Conservation (phyloP, 2,329 filamentous ascomycete species). For the Acephala macrosclerotiorum region DNA sequence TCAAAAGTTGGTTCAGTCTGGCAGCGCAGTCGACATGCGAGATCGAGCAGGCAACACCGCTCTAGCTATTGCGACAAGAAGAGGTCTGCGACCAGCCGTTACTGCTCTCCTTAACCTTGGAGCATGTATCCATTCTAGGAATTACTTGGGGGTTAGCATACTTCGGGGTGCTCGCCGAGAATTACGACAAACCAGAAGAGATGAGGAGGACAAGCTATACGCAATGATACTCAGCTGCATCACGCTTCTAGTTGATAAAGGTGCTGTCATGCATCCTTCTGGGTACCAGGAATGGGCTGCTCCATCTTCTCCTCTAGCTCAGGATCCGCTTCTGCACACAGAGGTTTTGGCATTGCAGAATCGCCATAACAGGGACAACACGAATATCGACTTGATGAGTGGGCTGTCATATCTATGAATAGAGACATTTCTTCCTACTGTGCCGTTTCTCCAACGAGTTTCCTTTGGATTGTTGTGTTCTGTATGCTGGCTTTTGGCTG, state of each 20-base stretch:
- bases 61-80: not conserved
- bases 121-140: not conserved
- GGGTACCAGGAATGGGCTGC: not conserved
- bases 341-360: not conserved
- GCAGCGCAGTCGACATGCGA: not conserved
- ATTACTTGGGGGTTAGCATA: not conserved
- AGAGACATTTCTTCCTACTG: not conserved
- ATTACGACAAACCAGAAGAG: not conserved
- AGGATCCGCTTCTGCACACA: not conserved
- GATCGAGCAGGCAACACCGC: constrained; percentile 11
- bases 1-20: not conserved
- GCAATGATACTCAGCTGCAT: not conserved
- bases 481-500: no score
- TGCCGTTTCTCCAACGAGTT: no score
- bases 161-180: not conserved
- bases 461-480: no score
- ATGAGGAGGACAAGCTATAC: not conserved
- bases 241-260: not conserved
- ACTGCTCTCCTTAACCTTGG: not conserved
- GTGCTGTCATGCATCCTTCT: not conserved
- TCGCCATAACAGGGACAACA: not conserved
- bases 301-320: not conserved
- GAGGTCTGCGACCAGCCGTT: not conserved
- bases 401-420: not conserved
- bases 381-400: not conserved